Conservation (phyloP, 306 rosid genomes). For the Albizia julibrissin region DNA sequence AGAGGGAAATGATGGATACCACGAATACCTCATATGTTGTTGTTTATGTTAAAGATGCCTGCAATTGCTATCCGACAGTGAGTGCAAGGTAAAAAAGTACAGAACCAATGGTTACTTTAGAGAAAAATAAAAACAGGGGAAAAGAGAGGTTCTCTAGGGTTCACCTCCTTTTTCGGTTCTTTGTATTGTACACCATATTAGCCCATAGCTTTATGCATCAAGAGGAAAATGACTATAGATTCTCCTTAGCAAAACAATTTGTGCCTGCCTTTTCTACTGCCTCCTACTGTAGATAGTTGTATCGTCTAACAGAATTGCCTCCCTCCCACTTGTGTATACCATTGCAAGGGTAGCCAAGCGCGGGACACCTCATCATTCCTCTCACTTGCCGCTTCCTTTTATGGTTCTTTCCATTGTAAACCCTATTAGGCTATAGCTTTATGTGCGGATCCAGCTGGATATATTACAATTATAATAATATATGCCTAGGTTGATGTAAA, state of each 20-base stretch:
- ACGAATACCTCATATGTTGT: not conserved
- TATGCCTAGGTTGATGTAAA: conserved; percentile 2
- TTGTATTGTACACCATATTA: not conserved
- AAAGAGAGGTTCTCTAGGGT: not conserved
- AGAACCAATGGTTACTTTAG: not conserved
- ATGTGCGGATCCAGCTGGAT: not conserved
- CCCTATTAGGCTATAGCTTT: not conserved
- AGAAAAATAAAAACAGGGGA: not conserved
- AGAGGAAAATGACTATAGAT: not conserved
- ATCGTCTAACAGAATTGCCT: not conserved
- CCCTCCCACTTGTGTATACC: not conserved
- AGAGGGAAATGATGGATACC: not conserved
- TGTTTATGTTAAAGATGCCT: not conserved
- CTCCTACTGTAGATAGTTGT: not conserved
- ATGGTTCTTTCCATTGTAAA: not conserved
- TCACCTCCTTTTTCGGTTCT: not conserved
- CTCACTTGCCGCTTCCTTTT: not conserved
- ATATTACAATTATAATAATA: not conserved
- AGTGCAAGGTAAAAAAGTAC: not conserved
- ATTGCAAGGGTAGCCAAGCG: not conserved
- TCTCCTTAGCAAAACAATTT: not conserved
- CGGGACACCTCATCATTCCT: not conserved
- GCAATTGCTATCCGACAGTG: not conserved
- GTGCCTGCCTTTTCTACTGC: not conserved
- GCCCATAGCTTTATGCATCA: not conserved